These are phyloP conservation scores for Dalbergia oliveri DNA, from an alignment of 306 rosid genomes.

Conservation along the genomic window DNA sequence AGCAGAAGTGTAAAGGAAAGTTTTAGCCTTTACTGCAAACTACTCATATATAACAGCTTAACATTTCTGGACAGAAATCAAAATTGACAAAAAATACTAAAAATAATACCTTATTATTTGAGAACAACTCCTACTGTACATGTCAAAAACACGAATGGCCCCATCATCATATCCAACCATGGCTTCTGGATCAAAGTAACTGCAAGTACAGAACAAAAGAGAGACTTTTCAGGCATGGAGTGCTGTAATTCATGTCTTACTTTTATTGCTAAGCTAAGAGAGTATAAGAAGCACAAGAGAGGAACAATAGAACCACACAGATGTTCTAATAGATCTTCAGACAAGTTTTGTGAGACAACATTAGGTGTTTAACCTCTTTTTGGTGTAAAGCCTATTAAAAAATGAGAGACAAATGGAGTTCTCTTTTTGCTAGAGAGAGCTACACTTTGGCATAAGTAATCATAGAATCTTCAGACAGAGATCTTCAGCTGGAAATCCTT, in stretches of 20 bases:
- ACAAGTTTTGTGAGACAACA: no score
- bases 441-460: neutral
- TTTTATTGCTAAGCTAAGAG: neutral
- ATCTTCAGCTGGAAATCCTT: neutral
- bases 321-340: no score
- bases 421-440: neutral
- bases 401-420: no score
- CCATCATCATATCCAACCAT: conserved; percentile 94
- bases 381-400: no score
- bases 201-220: conserved; percentile 49
- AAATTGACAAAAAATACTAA: neutral
- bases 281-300: neutral
- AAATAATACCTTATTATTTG: conserved; percentile 73
- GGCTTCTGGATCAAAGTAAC: conserved; percentile 89
- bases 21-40: no score
- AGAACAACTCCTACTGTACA: conserved; percentile 88
- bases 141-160: conserved; percentile 84
- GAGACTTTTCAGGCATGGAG: conserved; percentile 17
- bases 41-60: neutral
- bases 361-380: no score
- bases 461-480: neutral
- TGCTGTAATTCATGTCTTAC: neutral
- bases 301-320: neutral
- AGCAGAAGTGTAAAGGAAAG: no score
- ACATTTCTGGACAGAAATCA: neutral